Conservation (phyloP, 2,329 filamentous ascomycete species). For the Trichoderma sp. region DNA sequence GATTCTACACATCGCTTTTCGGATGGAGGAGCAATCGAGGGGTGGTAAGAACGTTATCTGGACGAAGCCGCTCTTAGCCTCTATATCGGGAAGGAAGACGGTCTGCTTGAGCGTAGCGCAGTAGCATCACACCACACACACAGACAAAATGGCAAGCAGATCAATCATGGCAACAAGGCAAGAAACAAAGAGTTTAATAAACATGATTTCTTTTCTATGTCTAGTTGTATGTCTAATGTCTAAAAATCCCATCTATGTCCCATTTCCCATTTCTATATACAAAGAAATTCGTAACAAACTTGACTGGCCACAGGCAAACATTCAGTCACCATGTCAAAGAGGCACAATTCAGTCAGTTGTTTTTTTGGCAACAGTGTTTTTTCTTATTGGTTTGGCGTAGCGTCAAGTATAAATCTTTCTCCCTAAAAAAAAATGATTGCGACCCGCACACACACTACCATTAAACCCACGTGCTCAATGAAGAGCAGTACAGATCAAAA, state of each 20-base stretch:
- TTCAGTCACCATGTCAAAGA: slow-evolving; percentile 5
- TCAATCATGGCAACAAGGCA: neutral
- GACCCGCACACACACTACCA: slow-evolving; percentile 37
- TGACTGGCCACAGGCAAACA: slow-evolving; percentile 15
- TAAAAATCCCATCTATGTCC: neutral
- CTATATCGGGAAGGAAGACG: neutral
- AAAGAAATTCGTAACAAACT: neutral
- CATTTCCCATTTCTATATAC: neutral
- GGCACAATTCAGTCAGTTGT: slow-evolving; percentile 16
- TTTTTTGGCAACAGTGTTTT: slow-evolving; percentile 22
- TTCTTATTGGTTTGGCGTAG: slow-evolving; percentile 24
- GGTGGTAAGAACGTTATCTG: slow-evolving; percentile 17
- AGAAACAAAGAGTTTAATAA: neutral
- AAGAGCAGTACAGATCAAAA: slow-evolving; percentile 28
- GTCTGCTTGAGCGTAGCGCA: neutral
- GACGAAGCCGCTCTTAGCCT: neutral
- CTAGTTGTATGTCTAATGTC: neutral
- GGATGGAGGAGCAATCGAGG: too few species aligned
- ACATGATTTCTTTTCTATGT: neutral
- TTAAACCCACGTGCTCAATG: slow-evolving; percentile 32
- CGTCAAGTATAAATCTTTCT: slow-evolving; percentile 22
- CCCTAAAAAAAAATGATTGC: slow-evolving; percentile 30
- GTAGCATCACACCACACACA: neutral
- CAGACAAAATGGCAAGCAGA: neutral
- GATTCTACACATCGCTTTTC: neutral